Evolutionary conservation across 352 stramenopile species (phyloP).

Genomic region (Phytophthora macrochlamydospora): DNA sequence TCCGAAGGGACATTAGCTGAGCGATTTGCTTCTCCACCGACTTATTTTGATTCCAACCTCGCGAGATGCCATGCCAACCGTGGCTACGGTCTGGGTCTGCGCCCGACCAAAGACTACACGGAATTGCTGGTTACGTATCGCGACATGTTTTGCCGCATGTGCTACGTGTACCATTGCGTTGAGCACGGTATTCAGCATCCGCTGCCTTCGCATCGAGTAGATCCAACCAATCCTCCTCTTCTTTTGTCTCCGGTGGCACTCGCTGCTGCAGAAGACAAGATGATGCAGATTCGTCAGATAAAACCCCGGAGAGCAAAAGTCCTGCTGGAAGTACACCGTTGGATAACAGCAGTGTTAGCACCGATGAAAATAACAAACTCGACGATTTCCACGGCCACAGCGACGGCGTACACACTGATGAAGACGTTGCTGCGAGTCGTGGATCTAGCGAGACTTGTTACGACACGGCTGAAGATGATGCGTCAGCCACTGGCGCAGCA

Average conservation of each 20-base stretch:
- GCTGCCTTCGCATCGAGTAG: conserved; percentile 53
- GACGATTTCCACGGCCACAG: conserved; percentile 7
- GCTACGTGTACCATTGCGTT: conserved; percentile 93
- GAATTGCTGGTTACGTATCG: conserved; percentile 87
- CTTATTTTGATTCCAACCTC: conserved; percentile 78
- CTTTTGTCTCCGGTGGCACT: conserved; percentile 46
- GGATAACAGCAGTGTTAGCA: conserved; percentile 12
- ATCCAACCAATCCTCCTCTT: conserved; percentile 62
- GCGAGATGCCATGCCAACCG: conserved; percentile 35
- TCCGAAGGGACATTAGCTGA: conserved; percentile 33
- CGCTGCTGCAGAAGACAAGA: conserved; percentile 18
- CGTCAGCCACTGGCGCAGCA: conserved; percentile 10
- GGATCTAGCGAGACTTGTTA: conserved; percentile 11
- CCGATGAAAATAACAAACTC: conserved; percentile 14
- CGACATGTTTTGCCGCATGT: conserved; percentile 93
- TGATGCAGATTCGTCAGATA: conserved; percentile 4
- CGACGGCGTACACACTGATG: conserved; percentile 17
- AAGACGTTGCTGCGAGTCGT: conserved; percentile 17
- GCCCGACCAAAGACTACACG: conserved; percentile 63
- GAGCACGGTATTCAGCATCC: conserved; percentile 89
- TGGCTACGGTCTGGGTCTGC: conserved; percentile 50
- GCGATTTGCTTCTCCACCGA: conserved; percentile 51
- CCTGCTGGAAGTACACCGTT: conserved; percentile 16
- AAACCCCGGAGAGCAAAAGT: conserved; percentile 17
- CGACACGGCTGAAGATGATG: conserved; percentile 26